Evolutionary conservation across 805 yeast genomes (phyloP).

Genomic region (Pichia nanzhaoensis): DNA sequence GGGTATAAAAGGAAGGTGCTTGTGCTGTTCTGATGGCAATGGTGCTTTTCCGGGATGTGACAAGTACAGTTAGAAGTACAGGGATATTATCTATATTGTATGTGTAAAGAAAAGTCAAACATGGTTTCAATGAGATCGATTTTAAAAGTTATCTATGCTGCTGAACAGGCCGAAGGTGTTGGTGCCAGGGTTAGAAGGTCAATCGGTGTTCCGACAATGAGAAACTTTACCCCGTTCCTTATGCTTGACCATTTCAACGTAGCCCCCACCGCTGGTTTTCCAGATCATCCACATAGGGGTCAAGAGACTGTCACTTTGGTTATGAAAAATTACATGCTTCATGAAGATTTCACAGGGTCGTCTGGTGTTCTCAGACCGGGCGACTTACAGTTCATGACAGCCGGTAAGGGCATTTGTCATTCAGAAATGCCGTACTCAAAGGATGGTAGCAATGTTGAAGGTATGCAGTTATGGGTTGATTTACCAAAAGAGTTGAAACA

Average conservation of each 20-base stretch:
- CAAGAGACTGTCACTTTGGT: slow-evolving; percentile 74
- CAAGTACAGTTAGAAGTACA: too few species aligned
- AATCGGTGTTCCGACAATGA: slow-evolving; percentile 58
- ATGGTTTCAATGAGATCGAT: slow-evolving; percentile 41
- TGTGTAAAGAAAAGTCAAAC: too few species aligned
- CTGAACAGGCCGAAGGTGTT: slow-evolving; percentile 75
- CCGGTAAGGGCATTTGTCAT: slow-evolving; percentile 82
- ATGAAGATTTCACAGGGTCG: slow-evolving; percentile 85
- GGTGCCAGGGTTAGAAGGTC: slow-evolving; percentile 85
- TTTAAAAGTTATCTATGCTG: slow-evolving; percentile 46
- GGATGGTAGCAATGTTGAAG: slow-evolving; percentile 45
- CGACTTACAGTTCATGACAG: slow-evolving; percentile 91
- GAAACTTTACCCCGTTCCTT: slow-evolving; percentile 76
- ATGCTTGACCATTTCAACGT: slow-evolving; percentile 75
- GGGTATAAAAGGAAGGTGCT: too few species aligned
- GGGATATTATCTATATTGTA: too few species aligned
- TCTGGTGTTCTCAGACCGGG: slow-evolving; percentile 72
- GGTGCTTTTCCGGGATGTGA: too few species aligned
- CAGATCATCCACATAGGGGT: slow-evolving; percentile 80
- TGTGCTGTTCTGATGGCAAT: too few species aligned
- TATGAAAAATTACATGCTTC: slow-evolving; percentile 61
- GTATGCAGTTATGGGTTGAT: slow-evolving; percentile 87
- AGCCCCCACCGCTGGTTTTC: slow-evolving; percentile 64
- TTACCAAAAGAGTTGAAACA: slow-evolving; percentile 59
- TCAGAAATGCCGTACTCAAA: slow-evolving; percentile 73